These are phyloP conservation scores for Xeromyces bisporus DNA, from an alignment of 495 filamentous ascomycete species.

Conservation along the genomic window DNA sequence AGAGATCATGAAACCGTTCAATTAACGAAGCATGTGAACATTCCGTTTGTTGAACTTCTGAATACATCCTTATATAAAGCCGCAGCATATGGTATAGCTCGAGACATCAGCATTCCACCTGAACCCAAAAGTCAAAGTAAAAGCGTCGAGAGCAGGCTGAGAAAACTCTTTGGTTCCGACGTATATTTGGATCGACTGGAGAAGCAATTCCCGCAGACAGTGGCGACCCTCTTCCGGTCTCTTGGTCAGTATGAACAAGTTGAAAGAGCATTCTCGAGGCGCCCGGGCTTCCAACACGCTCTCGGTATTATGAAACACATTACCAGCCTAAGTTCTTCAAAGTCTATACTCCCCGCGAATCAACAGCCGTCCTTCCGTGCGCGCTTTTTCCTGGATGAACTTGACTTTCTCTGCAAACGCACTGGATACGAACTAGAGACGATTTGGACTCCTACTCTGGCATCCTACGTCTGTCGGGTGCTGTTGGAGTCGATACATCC, in stretches of 20 bases:
- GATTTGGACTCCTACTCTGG: constrained; percentile 63
- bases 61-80: constrained; percentile 58
- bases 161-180: constrained; percentile 50
- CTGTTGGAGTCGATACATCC: constrained; percentile 68
- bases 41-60: constrained; percentile 39
- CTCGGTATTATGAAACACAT: constrained; percentile 50
- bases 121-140: constrained; percentile 31
- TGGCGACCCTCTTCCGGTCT: constrained; percentile 51
- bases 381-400: constrained; percentile 53
- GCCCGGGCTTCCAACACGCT: constrained; percentile 38
- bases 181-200: constrained; percentile 42
- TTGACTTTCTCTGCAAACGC: constrained; percentile 58
- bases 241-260: constrained; percentile 61
- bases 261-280: constrained; percentile 54
- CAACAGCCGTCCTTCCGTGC: constrained; percentile 78
- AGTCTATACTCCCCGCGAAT: constrained; percentile 42
- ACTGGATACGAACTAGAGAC: constrained; percentile 42
- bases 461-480: constrained; percentile 57
- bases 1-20: constrained; percentile 43
- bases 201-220: constrained; percentile 54
- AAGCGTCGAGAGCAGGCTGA: constrained; percentile 50
- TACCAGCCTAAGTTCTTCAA: constrained; percentile 41
- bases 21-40: constrained; percentile 39
- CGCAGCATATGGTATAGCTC: constrained; percentile 67
- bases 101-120: constrained; percentile 50